Evolutionary conservation across 306 rosid genomes (phyloP), one percentile per base, ranked within the genome.

Genomic region (Begonia masoniana): DNA sequence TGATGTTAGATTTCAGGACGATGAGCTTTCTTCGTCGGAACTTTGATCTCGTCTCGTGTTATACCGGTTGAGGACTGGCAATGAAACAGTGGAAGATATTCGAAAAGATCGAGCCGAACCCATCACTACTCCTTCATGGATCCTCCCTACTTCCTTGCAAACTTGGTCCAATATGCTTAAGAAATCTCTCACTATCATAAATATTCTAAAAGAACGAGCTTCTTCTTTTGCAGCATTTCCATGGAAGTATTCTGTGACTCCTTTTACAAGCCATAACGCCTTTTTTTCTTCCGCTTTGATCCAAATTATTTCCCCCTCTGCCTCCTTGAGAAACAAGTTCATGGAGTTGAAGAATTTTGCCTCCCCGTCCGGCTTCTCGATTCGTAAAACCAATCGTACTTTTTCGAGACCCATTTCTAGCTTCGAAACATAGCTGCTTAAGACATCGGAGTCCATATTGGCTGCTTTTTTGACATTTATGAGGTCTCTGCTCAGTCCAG

Each of bases 361-460:
- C 64, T 62, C 73, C 74, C 45, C 61, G 43, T 73, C 99, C 50
- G 79, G 86, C 55, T 67, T 81, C 52, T 85, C 99, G 47, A 65
- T 66, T 59, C 83, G 88, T 74, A 86, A 74, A 53, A 83, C 96
- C 58, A 65, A 59, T 36, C 80, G 71, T 63, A 86, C 96, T 73
- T 81, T 85, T 56, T 83, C 92, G 13, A 91, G 96, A 75, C 99
- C 99, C 64, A 68, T 78, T 74, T 84, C 96, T 42, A 91, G 96
- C 83, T 91, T 91, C 31, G 84, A 62, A 24, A 91, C 72, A 10
- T 91, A 91, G 81, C 94, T 70, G 79, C 84, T 81, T 15, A 91
- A 78, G 66, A 91, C 96, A 65, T 86, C 96, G 0, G 99, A 86
- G 72, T 91, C 99, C 99, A 91, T 91, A 61, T 89, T 95, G 4